Conservation (phyloP, 2,329 filamentous ascomycete genomes). For the Colletotrichum tropicale region DNA sequence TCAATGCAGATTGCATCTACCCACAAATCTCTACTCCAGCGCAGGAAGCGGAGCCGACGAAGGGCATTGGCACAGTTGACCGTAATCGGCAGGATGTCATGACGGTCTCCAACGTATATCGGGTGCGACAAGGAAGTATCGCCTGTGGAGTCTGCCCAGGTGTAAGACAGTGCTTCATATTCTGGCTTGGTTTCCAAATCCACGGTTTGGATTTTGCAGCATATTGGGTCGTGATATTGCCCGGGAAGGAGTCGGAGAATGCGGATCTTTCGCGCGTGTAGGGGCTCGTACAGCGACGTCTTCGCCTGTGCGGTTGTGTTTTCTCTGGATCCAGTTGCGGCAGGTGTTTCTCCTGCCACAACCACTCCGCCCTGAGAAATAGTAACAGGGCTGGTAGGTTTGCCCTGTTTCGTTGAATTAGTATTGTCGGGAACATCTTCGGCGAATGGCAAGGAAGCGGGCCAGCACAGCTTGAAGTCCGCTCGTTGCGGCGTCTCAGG, state of each 20-base stretch:
- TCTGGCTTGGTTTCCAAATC: neutral
- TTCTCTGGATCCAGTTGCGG: neutral
- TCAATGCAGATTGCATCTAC: too few relatives aligned
- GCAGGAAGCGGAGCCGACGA: neutral
- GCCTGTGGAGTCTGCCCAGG: neutral
- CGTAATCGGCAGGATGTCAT: neutral
- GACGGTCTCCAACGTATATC: neutral
- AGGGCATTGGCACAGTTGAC: slow-evolving; percentile 1
- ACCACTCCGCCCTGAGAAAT: too few relatives aligned
- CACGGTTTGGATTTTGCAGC: neutral
- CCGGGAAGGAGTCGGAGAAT: neutral
- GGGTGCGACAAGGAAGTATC: neutral
- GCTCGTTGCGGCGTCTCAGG: neutral
- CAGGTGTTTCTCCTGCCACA: neutral
- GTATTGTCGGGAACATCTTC: neutral
- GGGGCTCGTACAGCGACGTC: neutral
- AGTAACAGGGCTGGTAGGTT: neutral
- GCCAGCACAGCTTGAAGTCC: neutral
- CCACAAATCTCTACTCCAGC: too few relatives aligned
- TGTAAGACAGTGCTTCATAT: slow-evolving; percentile 14
- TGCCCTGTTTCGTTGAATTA: neutral
- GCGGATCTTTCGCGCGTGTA: neutral
- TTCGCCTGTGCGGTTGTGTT: neutral
- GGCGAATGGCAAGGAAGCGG: neutral
- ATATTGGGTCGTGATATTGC: neutral